phyloP scores from a whole-genome alignment of 2,329 filamentous ascomycete genomes.

The Penicillium sclerotiorum region DNA sequence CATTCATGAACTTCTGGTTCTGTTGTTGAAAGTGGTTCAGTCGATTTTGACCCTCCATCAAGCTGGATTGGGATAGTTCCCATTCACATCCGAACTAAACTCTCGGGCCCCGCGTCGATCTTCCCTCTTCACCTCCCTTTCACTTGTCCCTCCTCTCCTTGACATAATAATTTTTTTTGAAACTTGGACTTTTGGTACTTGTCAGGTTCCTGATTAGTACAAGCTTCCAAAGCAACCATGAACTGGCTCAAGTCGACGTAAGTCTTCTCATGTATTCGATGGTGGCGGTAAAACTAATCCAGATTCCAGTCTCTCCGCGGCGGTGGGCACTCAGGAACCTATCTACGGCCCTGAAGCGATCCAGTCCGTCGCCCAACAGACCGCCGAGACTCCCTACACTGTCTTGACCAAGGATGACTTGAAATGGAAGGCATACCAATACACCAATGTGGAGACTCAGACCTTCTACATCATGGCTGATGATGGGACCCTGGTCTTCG shows the following conservation, averaged over 20 bases:
- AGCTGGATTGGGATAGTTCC: conserved; percentile 8
- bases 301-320: conserved; percentile 62
- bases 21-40: no score
- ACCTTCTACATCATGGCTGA: conserved; percentile 89
- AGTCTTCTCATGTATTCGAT: conserved; percentile 40
- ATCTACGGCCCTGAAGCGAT: conserved; percentile 91
- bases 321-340: conserved; percentile 94
- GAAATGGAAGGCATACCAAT: conserved; percentile 79
- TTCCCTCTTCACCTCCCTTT: conserved; percentile 29
- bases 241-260: conserved; percentile 94
- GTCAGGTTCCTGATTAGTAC: no score
- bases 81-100: conserved; percentile 29
- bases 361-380: conserved; percentile 79
- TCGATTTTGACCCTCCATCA: no score
- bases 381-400: conserved; percentile 75
- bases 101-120: conserved; percentile 39
- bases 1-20: no score
- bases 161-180: conserved; percentile 9
- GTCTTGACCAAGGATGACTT: conserved; percentile 76
- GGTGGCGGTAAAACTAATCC: background rate
- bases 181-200: conserved; percentile 4
- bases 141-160: conserved; percentile 18
- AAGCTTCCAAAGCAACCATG: no score
- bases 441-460: conserved; percentile 91
- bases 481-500: conserved; percentile 73